Evolutionary conservation across 768 basidiomycete species (phyloP), one percentile per base, ranked within the genome.

Genomic region (Suillus placidus): DNA sequence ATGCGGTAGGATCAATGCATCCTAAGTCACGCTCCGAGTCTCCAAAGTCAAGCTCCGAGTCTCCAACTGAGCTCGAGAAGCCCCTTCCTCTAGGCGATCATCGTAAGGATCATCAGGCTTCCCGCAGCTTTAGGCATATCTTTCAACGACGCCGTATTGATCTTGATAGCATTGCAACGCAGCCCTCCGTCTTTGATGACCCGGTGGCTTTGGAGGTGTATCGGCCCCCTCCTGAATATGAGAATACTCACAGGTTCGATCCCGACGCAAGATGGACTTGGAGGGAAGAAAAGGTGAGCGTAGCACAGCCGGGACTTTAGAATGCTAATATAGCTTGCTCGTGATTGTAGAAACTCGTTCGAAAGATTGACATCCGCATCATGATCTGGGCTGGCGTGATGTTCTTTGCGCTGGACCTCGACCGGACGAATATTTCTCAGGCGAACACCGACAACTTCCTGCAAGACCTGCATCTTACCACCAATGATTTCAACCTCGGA

Each of bases 401-500:
- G 87, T 90, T 90, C 77, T 87, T 87, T 67, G 76, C 81, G 26
- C 75, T 89, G 37, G 85, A 87, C 67, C 69, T 88, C 58, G 88
- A 88, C 70, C 78, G 89, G 34, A 80, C 78, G 60, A 91, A 90
- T 71, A 79, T 90, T 38, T 82, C 83, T 1, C 87, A 87, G 72
- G 89, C 90, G 38, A 89, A 89, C 66, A 83, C 87, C 2, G 89
- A 90, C 74, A 90, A 88, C 73, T 85, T 92, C 69, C 76, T 91
- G n/a, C 66, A 77, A 2, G 88, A 91, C 69, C 80, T 91, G 9
- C 72, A 79, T 3, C 77, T 91, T 66, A 89, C 84, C 23, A 88
- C 87, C 0, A 79, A 89, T 69, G 87, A 87, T 73, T 89, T 83
- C 72, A 88, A 89, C 68, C 77, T 88, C 7, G 88, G 88, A 18